Evolutionary conservation across 345 rosid species (phyloP).

Genomic region (Aquilaria yunnanensis): DNA sequence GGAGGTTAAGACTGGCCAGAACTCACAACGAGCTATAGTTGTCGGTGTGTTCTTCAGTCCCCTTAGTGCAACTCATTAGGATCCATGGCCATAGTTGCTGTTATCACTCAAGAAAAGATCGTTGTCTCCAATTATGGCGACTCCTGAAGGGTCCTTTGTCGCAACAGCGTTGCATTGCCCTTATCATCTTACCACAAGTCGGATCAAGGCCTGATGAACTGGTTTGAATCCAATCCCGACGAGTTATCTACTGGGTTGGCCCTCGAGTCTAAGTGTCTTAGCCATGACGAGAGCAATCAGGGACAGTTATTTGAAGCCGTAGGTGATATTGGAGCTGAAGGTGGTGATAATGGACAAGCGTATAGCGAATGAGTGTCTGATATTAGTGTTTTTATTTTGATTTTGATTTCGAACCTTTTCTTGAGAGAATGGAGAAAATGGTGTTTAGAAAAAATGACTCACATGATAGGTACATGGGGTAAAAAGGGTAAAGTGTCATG

Average conservation of each 20-base stretch:
- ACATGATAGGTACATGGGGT: too few species aligned
- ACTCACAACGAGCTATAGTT: conserved; percentile 16
- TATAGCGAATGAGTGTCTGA: conserved; percentile 49
- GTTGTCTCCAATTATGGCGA: conserved; percentile 66
- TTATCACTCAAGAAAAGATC: conserved; percentile 47
- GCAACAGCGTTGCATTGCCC: conserved; percentile 43
- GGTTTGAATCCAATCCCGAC: conserved; percentile 44
- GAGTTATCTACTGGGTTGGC: conserved; percentile 72
- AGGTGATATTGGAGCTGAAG: conserved; percentile 59
- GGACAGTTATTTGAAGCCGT: conserved; percentile 60
- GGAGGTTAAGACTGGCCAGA: conserved; percentile 33
- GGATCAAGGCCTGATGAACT: conserved; percentile 64
- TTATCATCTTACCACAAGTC: conserved; percentile 77
- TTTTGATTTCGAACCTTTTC: too few species aligned
- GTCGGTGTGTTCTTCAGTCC: conserved; percentile 58
- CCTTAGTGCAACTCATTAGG: conserved; percentile 69
- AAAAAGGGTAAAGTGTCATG: too few species aligned
- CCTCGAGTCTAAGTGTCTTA: conserved; percentile 65
- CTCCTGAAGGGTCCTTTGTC: conserved; percentile 66
- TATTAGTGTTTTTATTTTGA: conserved; percentile 22
- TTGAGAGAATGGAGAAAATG: too few species aligned
- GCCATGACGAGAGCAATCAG: conserved; percentile 69
- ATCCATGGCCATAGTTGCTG: conserved; percentile 59
- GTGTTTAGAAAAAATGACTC: too few species aligned
- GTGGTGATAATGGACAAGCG: conserved; percentile 43